Base-by-base conservation (phyloP, 768 basidiomycete genomes). In the Termitomyces sp. region DNA sequence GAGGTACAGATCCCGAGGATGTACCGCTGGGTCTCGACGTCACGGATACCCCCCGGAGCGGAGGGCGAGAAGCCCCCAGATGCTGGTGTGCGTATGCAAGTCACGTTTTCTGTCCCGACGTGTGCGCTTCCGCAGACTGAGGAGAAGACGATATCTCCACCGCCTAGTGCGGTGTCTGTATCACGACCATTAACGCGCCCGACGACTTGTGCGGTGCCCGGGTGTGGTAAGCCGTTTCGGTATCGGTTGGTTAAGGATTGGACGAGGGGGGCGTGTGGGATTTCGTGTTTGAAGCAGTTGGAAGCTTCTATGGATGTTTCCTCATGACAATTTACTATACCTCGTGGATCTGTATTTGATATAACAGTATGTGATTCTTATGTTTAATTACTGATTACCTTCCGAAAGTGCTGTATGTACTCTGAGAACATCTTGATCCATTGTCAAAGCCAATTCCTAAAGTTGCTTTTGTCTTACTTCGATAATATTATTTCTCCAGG, bases 11-110 rank as follows among this genome's bases (percentile, higher is more conserved):
- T 72, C 46, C 80, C 91, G 2, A 83, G 79, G 4, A 87, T 84
- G 84, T 90, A 86, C 66, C 81, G 90, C 33, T 92, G 90, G 90
- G 73, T 90, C 1, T 90, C 89, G 4, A 86, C 84, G 2, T 74
- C 81, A 22, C 80, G 79, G 55, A 65, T 67, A 12, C 65, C 64
- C 33, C 65, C 65, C 33, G 5, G 55, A 5, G 35, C 11, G 20
- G 32, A 54, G 22, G 36, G 58, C 51, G 22, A 57, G 38, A 39
- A 12, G 59, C 13, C 20, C 45, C 28, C 22, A 7, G 40, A 15
- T 22, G 24, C 33, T 1, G 45, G 61, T 20, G 32, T 24, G 28
- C 40, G 22, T 8, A 80, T 87, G 81, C 68, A 63, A 32, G 70
- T 88, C 50, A 77, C 81, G 5, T 84, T 89, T 65, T 83, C 84